Evolutionary conservation across 2,329 filamentous ascomycete genomes (phyloP), one percentile per base, ranked within the genome.

Genomic region (Claviceps paspali): DNA sequence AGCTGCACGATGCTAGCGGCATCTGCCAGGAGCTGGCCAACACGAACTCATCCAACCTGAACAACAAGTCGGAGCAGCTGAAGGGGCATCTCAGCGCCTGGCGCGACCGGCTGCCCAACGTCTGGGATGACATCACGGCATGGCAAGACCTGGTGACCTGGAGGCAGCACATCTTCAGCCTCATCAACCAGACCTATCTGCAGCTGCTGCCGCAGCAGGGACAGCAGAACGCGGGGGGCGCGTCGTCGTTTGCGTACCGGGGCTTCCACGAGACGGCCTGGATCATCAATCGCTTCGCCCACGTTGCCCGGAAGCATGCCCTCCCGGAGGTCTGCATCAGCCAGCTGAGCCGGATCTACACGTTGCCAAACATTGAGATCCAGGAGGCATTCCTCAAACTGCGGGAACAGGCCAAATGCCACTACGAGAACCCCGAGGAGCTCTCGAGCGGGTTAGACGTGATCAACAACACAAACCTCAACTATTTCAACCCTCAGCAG

Each of bases 81-180:
- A 98, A 98, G 62, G 63, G 98, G 36, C 73, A 96, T 3, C 71
- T 98, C 5, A 85, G 85, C 38, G 91, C 88, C 6, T 99, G 91
- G 91, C 78, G 91, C 40, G 91, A 99, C 54, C 76, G 91, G 34
- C 64, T 98, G 36, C 91, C 91, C 2, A 99, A 99, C 52, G 82
- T 94, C 3, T 99, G 91, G 91, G 91, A 99, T 55, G 91, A 99
- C 56, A 98, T 99, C 57, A 94, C 92, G 45, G 85, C 91, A 28
- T 99, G 91, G 91, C 91, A 98, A 57, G 92, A 98, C 54, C 67
- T 99, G 29, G 91, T 99, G n/a, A 98, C 91, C 2, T 99, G 91
- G 91, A 78, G 91, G 47, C 92, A 98, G 55, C 91, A 99, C 58
- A 95, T 99, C 42, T 99, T 99, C 64, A 82, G 86, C 40, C 72